Conservation (phyloP, 148 eudicot genomes). For the Heliamphora exappendiculata region DNA sequence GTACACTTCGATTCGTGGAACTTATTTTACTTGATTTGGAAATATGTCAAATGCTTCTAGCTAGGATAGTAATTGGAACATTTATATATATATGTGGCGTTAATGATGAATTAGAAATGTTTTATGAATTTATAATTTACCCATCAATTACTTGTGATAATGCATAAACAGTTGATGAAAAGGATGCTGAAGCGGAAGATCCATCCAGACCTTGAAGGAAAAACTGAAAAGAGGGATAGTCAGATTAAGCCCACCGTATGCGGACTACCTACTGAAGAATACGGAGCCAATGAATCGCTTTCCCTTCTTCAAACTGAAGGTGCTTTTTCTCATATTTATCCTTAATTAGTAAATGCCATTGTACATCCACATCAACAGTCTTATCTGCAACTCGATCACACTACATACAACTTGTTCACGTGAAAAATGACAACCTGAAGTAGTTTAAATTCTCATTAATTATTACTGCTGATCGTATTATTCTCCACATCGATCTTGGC, state of each 20-base stretch:
- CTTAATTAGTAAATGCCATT: no score
- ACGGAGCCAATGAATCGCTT: constrained; percentile 15
- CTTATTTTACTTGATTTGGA: not conserved
- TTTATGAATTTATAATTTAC: not conserved
- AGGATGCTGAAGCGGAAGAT: constrained; percentile 22
- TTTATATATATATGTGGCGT: not conserved
- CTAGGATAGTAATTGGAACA: no score
- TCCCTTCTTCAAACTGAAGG: constrained; percentile 18
- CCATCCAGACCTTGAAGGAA: constrained; percentile 14
- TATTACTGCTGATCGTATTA: no score
- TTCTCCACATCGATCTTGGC: no score
- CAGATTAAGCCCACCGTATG: not conserved
- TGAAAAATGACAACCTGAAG: no score
- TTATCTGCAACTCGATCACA: no score
- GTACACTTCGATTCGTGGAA: not conserved
- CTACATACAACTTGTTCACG: no score
- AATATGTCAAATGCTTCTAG: not conserved
- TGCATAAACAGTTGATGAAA: constrained; percentile 4
- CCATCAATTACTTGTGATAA: not conserved
- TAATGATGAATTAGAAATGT: not conserved
- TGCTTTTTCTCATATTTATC: no score
- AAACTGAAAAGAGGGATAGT: not conserved
- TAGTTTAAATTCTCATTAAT: no score
- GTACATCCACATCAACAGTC: no score
- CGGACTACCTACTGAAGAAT: not conserved